Base-by-base conservation (phyloP, 371 early-diverging fungal species). In the Haplosporangium sp. region DNA sequence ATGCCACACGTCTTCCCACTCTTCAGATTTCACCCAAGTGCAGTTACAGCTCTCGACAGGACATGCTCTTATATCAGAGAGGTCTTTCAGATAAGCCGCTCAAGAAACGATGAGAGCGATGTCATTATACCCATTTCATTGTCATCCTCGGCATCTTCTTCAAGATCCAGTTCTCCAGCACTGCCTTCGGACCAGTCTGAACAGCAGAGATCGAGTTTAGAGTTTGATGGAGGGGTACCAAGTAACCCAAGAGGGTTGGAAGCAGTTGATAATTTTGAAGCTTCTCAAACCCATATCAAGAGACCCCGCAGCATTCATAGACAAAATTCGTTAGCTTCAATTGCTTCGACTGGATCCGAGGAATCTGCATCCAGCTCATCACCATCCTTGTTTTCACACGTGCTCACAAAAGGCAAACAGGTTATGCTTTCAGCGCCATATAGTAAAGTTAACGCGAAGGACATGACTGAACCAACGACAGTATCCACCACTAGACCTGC, bases 1-100 rank as follows among this genome's bases (percentile, higher is more conserved):
- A 77, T 77, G 77, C 71, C 77, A 1, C 77, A 71, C 45, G 67
- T 76, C 10, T 76, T 76, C 40, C 77, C 71, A 35, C 68, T 76
- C 20, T 76, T 76, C 44, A 67, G 77, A 4, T 71, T 76, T 47
- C 77, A 76, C 37, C 53, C 77, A 35, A 71, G 72, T 37, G 38
- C 77, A 0, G n/a, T 19, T 5, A 39, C 67, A 0, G 71, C 71
- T n/a, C 62, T 76, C n/a, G 77, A 71, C 11, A 45, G 68, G n/a
- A 76, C 77, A 3, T 44, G 68, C 39, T 44, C 61, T 44, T 76
- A 67, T 47, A 71, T 76, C 13, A 57, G 68, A 1, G 68, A 67
- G 4, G 62, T 56, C 39, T 44, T 68, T 50, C 55, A 27, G 34
- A 8, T 6, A 20, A 55, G 55, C 11, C 34, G 8, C 10, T 20